phyloP scores from a whole-genome alignment of 2,329 filamentous ascomycete genomes.

The Fusarium sp. region DNA sequence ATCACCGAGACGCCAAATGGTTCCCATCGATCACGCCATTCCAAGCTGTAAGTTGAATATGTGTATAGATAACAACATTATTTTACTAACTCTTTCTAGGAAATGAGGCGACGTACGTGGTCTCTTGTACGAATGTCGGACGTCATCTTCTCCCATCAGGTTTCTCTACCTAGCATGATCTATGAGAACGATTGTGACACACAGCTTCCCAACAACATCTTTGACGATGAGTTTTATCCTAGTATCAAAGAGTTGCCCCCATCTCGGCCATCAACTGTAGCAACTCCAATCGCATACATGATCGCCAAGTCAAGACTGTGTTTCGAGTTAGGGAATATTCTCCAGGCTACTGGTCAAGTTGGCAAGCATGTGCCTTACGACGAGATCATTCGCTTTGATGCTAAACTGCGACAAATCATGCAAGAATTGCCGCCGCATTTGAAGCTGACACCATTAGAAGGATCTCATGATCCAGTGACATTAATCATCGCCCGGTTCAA shows the following conservation, averaged over 20 bases:
- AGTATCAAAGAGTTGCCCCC: conserved; percentile 76
- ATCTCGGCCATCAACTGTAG: conserved; percentile 75
- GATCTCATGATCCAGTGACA: conserved; percentile 83
- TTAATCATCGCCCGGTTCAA: conserved; percentile 88
- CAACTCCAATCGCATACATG: conserved; percentile 83
- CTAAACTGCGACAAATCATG: conserved; percentile 70
- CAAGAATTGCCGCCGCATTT: conserved; percentile 84
- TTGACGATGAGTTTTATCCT: conserved; percentile 83
- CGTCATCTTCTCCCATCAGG: conserved; percentile 81
- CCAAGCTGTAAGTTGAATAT: conserved; percentile 68
- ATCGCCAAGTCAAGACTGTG: conserved; percentile 79
- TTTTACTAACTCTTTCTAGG: conserved; percentile 56
- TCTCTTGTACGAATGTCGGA: conserved; percentile 79
- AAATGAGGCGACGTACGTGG: conserved; percentile 79
- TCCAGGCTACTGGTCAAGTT: conserved; percentile 73
- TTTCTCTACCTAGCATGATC: conserved; percentile 76
- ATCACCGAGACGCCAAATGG: conserved; percentile 82
- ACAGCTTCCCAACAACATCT: conserved; percentile 80
- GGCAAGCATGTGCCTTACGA: conserved; percentile 71
- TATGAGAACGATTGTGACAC: conserved; percentile 81
- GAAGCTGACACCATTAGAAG: conserved; percentile 79
- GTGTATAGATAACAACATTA: neutral
- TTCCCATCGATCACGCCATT: conserved; percentile 80
- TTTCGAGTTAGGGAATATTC: conserved; percentile 77
- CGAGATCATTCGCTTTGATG: conserved; percentile 73